phyloP scores from a whole-genome alignment of 306 rosid genomes.

The Parietaria judaica region DNA sequence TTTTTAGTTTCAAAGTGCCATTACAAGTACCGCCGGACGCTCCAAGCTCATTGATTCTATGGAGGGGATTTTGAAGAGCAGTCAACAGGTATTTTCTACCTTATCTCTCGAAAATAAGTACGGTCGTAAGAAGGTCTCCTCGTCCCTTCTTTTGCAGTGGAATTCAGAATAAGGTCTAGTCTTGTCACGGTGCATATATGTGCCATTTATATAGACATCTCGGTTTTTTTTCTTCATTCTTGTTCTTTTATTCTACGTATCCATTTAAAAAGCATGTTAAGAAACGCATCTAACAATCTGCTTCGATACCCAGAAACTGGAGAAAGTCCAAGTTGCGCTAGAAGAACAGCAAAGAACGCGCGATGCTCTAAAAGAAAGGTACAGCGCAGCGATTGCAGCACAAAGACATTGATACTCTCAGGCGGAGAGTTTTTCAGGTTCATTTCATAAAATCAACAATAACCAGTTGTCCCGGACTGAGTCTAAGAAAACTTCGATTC shows the following conservation, averaged over 20 bases:
- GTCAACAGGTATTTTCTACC: slow-evolving; percentile 59
- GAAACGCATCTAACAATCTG: slow-evolving; percentile 9
- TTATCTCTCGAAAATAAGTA: slow-evolving; percentile 4
- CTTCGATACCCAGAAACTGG: slow-evolving; percentile 53
- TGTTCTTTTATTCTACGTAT: background rate
- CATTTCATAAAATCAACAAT: too few species aligned
- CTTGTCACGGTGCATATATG: background rate
- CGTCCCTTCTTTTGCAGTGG: background rate
- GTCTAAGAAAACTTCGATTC: too few species aligned
- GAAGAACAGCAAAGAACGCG: slow-evolving; percentile 53
- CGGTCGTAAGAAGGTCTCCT: background rate
- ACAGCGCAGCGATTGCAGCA: slow-evolving; percentile 49
- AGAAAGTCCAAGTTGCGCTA: slow-evolving; percentile 49
- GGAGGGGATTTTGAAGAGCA: slow-evolving; percentile 92
- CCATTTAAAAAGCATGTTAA: background rate
- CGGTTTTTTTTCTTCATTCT: background rate
- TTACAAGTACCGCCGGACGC: slow-evolving; percentile 58
- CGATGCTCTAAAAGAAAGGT: slow-evolving; percentile 45
- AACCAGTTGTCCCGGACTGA: too few species aligned
- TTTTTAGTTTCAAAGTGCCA: slow-evolving; percentile 84
- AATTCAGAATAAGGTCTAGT: too few species aligned
- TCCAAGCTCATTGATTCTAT: slow-evolving; percentile 65
- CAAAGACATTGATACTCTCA: slow-evolving; percentile 56
- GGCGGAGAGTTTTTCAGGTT: slow-evolving; percentile 78
- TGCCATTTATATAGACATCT: too few species aligned